Evolutionary conservation across 2,329 filamentous ascomycete species (phyloP), one percentile per base, ranked within the genome.

Genomic region (Clarireedia paspali): DNA sequence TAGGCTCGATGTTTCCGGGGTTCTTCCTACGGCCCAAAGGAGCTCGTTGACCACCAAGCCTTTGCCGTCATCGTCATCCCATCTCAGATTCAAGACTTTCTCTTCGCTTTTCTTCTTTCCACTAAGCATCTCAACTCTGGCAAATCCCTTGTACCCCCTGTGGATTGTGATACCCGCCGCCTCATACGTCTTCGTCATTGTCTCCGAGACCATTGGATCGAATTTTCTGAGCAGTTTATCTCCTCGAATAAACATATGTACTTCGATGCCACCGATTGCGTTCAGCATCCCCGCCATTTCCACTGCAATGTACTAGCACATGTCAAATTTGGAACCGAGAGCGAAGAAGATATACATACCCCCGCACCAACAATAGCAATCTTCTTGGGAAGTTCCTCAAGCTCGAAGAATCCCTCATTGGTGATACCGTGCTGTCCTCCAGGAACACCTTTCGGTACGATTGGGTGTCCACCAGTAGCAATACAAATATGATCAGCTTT

Each of bases 121-220:
- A 46, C 50, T 55, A 6, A 57, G 15, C 20, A 56, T 61, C 65
- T 77, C 70, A 6, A 78, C 67, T 61, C 77, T 73, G 63, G 76
- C 74, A 66, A 79, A 74, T 3, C 71, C 72, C 14, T 70, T 60
- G 66, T 75, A 74, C 14, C 72, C 68, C 48, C 70, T 74, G 67
- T 79, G 76, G 17, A 79, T 66, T 38, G 73, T 70, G 24, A 79
- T 69, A 12, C 77, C 77, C 3, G 70, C 65, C 39, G 74, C 72
- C 61, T 77, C 76, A 59, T 79, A 79, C 42, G 74, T 71, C 55
- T 74, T 71, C 12, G 75, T 78, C 72, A 79, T 73, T 12, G 75
- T 78, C 50, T 76, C 68, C 62, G 77, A 75, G 50, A 79, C 66
- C 75, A 78, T 78, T 0, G 75, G 75, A 64, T 79, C 76, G 61